Evolutionary conservation across 2,329 filamentous ascomycete genomes (phyloP), one percentile per base, ranked within the genome.

Genomic region (Neopestalotiopsis sp.): DNA sequence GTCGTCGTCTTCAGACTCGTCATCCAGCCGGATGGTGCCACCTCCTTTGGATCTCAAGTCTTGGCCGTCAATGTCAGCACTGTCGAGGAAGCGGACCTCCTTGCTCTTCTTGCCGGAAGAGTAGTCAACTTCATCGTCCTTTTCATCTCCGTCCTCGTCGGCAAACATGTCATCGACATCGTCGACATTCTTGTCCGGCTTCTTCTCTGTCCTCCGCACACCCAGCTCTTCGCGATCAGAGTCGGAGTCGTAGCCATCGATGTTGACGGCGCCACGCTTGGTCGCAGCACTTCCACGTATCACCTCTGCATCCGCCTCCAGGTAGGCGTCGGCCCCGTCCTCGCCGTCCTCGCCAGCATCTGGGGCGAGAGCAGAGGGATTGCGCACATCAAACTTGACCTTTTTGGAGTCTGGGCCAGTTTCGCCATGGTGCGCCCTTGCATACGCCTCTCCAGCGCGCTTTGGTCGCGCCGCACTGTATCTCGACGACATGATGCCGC

Each of bases 161-260:
- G 92, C 93, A 81, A 97, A 97, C 93, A 97, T 97, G 79, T 97
- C 94, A 40, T 90, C 88, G 64, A 92, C 89, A 34, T 92, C 90
- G 12, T 88, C 85, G n/a, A 84, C 83, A 56, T 81, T 80, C 38
- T 76, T 78, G 20, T 73, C 81, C 20, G 77, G 86, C 80, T 68
- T 77, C 71, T 56, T 65, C 34, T 73, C 75, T 62, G 72, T 65
- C 65, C 73, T 77, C 6, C 71, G 69, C 56, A 72, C 71, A 68
- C 83, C 83, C 34, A 81, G 77, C 74, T 82, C 81, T 77, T 98
- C 96, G 72, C 97, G 95, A 66, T 92, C 89, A 2, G 95, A 97
- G 81, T 99, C 96, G 10, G 92, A 96, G 74, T 98, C 95, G 82
- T 98, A 99, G 65, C 96, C 96, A 77, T 98, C 96, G 56, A 99